Conservation (phyloP, 371 early-diverging fungal species). For the Apophysomyces variabilis region DNA sequence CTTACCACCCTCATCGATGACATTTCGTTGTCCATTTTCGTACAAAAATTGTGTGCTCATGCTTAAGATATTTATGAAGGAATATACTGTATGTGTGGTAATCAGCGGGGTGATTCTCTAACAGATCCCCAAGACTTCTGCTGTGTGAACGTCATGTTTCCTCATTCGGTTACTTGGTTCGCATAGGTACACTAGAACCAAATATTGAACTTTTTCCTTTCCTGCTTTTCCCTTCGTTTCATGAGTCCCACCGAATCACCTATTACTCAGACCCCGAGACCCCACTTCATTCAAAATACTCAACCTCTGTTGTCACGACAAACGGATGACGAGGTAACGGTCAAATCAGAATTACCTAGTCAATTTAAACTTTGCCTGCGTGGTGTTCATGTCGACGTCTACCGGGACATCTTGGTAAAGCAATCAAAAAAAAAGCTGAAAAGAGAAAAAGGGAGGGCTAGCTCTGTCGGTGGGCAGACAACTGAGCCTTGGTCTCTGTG, state of each 20-base stretch:
- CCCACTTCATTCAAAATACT: not conserved
- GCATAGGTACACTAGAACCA: too few species aligned
- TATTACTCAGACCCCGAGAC: not conserved
- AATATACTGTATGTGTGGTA: too few species aligned
- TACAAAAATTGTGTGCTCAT: too few species aligned
- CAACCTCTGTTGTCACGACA: not conserved
- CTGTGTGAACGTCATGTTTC: too few species aligned
- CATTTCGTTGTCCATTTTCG: too few species aligned
- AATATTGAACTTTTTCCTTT: not conserved
- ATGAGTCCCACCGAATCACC: slow-evolving; percentile 6
- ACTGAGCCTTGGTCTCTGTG: not conserved
- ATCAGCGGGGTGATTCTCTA: too few species aligned
- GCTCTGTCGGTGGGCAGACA: too few species aligned
- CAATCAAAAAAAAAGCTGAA: not conserved
- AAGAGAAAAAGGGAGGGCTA: not conserved
- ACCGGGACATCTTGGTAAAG: slow-evolving; percentile 8
- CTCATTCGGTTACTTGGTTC: too few species aligned
- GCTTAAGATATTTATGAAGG: too few species aligned
- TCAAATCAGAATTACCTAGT: not conserved
- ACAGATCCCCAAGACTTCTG: too few species aligned
- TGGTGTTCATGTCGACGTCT: slow-evolving; percentile 6
- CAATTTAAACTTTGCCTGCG: slow-evolving; percentile 4
- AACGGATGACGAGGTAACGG: not conserved
- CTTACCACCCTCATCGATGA: too few species aligned
- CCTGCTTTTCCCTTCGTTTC: not conserved